Evolutionary conservation across 2,329 filamentous ascomycete species (phyloP).

Genomic region (Dothidotthia symphoricarpi): DNA sequence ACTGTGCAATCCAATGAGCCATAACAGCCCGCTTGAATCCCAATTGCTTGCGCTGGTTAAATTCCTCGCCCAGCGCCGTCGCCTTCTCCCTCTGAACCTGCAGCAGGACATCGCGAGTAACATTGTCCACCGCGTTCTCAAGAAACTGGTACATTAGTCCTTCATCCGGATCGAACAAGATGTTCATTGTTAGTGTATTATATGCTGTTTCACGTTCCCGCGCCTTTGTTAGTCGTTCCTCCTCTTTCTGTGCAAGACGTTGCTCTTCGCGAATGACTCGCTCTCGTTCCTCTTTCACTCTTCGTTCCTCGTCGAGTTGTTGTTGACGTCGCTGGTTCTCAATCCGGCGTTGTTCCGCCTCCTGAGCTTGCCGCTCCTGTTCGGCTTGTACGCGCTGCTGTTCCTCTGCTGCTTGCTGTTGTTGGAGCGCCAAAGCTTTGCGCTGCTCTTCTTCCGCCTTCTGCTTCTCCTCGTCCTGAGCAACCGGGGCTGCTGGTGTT

Average conservation of each 20-base stretch:
- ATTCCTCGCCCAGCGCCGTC: constrained; percentile 18
- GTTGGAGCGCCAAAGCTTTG: constrained; percentile 4
- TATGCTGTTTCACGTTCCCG: constrained; percentile 24
- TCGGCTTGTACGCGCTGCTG: constrained; percentile 9
- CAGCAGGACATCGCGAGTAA: constrained; percentile 37
- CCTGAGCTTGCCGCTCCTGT: constrained; percentile 17
- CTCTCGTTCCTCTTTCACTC: constrained; percentile 20
- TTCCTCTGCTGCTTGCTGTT: constrained; percentile 10
- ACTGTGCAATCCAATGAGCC: constrained; percentile 22
- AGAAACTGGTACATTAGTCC: constrained; percentile 50
- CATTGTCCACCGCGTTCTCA: constrained; percentile 39
- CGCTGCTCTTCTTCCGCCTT: constrained; percentile 10
- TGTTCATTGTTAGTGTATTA: constrained; percentile 36
- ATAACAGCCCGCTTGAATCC: constrained; percentile 21
- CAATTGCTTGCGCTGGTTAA: constrained; percentile 15
- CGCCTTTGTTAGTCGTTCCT: constrained; percentile 13
- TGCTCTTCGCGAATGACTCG: constrained; percentile 18
- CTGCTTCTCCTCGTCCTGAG: constrained; percentile 15
- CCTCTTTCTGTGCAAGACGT: constrained; percentile 21
- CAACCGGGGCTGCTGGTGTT: constrained; percentile 4
- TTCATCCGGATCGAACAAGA: constrained; percentile 39
- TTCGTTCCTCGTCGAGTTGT: constrained; percentile 15
- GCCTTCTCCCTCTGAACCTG: constrained; percentile 34
- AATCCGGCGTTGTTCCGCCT: constrained; percentile 17
- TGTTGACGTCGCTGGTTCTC: constrained; percentile 14